Base-by-base conservation (phyloP, 192 early-diverging fungal species). In the Coemansia aciculifera region DNA sequence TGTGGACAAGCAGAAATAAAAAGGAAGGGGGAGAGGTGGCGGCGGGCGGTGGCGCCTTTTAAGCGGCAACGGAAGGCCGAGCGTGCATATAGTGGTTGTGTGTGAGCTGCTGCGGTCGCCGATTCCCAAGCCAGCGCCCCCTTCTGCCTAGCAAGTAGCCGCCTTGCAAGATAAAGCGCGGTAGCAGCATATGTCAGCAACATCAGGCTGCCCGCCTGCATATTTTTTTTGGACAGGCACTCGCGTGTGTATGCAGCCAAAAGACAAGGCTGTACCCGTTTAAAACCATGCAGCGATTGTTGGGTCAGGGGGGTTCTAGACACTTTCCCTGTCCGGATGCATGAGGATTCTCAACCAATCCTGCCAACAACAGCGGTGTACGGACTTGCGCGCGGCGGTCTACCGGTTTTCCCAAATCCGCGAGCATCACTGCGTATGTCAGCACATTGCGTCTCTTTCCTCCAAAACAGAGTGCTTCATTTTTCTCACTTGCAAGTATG, bases 31-130 rank as follows among this genome's bases (percentile, higher is more conserved):
- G 48, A 19, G 48, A 6, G 9, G 48, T 44, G 48, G 19, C n/a
- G 48, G 48, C 19, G 48, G 48, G 48, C 23, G 19, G 48, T 49
- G 48, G 48, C 48, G 48, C 48, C 48, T 49, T 49, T 49, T 49
- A 49, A 49, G 48, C 48, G 48, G 21, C 48, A 3, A 11, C 8
- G 19, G 48, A 36, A 19, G 48, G 48, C 48, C 48, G n/a, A 49
- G 48, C 48, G 21, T 23, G 21, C 48, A 49, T 49, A 19, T 19
- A 23, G 48, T 23, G 48, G 17, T 12, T 43, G 19, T 49, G 7
- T 19, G 17, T 49, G 48, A 11, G 17, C 13, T 43, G 48, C 48
- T 49, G 48, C n/a, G 42, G 42, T 17, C 42, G 15, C 42, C 42
- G 17, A 44, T 44, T 44, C 15, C 42, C 42, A 44, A 44, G 42